Base-by-base conservation (phyloP, 2,329 filamentous ascomycete species). In the Colletotrichum aenigma region DNA sequence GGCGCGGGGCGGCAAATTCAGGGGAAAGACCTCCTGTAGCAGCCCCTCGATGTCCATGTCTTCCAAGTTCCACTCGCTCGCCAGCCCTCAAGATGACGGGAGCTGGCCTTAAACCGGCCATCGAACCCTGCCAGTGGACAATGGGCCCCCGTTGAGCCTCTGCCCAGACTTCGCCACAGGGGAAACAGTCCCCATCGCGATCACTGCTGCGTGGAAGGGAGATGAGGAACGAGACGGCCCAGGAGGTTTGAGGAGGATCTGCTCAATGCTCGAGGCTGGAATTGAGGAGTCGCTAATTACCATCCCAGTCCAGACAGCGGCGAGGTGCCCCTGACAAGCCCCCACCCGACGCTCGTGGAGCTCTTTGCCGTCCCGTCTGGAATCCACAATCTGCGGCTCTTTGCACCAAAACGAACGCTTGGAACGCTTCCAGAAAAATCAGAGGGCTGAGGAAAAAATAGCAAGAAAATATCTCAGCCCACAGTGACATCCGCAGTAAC, bases 81-180 rank as follows among this genome's bases (percentile, higher is more conserved):
- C 24, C 32, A 60, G 55, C 38, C 69, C 62, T 67, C 62, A 13
- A 26, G 7, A 28, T 15, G 43, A 52, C 43, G 43, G 43, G 43
- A 52, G 43, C n/a, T 24, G 58, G 36, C 30, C 30, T 18, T n/a
- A 15, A 32, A 28, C 24, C 9, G 55, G 60, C 43, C 15, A 18
- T 55, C 21, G 60, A 66, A 62, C 73, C 64, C 73, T 73, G 73
- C n/a, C 64, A 52, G n/a, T 52, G 43, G 43, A 52, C 28, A 32
- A 32, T 75, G 70, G 73, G 18, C 70, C 70, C 38, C 32, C 30
- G 7, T 61, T 61, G 28, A 32, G 9, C 21, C 6, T 61, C 12
- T 55, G 60, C 18, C 18, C 32, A 48, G 72, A 21, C 72, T 68
- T 75, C 69, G 70, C 73, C 73, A 68, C 69, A 34, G 36, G 38